Evolutionary conservation across 768 basidiomycete species (phyloP).

Genomic region (Leccinum aurantiacum): DNA sequence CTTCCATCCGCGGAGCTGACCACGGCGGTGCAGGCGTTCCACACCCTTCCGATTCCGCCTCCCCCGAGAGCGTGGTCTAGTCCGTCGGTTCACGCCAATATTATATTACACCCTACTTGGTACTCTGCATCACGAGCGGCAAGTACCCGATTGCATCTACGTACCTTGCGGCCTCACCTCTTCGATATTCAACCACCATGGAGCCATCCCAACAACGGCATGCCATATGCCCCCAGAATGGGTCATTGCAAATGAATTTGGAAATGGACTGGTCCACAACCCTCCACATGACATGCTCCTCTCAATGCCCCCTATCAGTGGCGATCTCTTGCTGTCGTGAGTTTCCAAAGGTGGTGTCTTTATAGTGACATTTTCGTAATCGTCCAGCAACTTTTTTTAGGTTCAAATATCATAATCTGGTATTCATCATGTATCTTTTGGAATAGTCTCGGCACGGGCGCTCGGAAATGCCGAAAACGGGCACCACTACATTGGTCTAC

Average conservation of each 20-base stretch:
- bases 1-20: neutral
- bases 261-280: too few relatives aligned
- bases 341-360: too few relatives aligned
- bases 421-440: neutral
- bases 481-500: neutral
- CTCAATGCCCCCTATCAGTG: neutral
- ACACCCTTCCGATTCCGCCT: neutral
- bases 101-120: neutral
- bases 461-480: too few relatives aligned
- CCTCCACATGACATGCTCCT: neutral
- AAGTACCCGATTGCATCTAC: neutral
- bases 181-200: too few relatives aligned
- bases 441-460: neutral
- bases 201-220: too few relatives aligned
- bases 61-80: neutral
- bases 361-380: neutral
- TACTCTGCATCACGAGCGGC: neutral
- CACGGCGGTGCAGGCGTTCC: neutral
- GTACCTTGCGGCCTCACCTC: too few relatives aligned
- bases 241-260: too few relatives aligned
- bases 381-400: neutral
- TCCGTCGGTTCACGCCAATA: neutral
- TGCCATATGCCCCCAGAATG: too few relatives aligned
- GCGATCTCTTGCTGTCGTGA: neutral
- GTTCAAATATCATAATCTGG: neutral